Evolutionary conservation across 1,284 basidiomycete genomes (phyloP).

Genomic region (Fistulina hepatica): DNA sequence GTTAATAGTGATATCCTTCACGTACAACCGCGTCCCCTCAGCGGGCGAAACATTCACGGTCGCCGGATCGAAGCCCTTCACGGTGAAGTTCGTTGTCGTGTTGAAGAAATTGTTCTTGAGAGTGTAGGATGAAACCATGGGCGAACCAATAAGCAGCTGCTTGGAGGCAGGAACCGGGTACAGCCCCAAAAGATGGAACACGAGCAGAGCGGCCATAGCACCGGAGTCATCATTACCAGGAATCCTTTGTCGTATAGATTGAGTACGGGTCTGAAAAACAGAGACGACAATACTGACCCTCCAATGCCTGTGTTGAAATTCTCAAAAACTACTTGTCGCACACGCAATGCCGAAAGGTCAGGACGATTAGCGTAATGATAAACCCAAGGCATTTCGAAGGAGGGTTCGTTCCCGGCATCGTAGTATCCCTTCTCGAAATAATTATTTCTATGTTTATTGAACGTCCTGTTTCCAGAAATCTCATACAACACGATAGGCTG

Average conservation of each 20-base stretch:
- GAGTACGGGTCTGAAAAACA: not conserved
- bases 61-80: slow-evolving; percentile 28
- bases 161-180: slow-evolving; percentile 40
- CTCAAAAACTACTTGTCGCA: slow-evolving; percentile 32
- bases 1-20: slow-evolving; percentile 33
- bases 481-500: not conserved
- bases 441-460: slow-evolving; percentile 24
- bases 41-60: slow-evolving; percentile 27
- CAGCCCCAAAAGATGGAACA: slow-evolving; percentile 42
- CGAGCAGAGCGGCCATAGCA: slow-evolving; percentile 43
- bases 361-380: slow-evolving; percentile 40
- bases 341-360: slow-evolving; percentile 37
- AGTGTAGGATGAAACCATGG: slow-evolving; percentile 34
- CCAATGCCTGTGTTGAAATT: slow-evolving; percentile 36
- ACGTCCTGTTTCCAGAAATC: not conserved
- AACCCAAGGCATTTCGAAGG: slow-evolving; percentile 34
- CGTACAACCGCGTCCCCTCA: slow-evolving; percentile 28
- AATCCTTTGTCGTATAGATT: slow-evolving; percentile 18
- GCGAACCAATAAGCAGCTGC: slow-evolving; percentile 37
- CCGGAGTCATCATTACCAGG: slow-evolving; percentile 45
- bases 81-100: slow-evolving; percentile 29
- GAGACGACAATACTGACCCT: slow-evolving; percentile 24
- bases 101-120: slow-evolving; percentile 29
- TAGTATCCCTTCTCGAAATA: slow-evolving; percentile 38
- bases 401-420: slow-evolving; percentile 38